Evolutionary conservation across 2,329 filamentous ascomycete species (phyloP).

Genomic region (Gyromitra esculenta): DNA sequence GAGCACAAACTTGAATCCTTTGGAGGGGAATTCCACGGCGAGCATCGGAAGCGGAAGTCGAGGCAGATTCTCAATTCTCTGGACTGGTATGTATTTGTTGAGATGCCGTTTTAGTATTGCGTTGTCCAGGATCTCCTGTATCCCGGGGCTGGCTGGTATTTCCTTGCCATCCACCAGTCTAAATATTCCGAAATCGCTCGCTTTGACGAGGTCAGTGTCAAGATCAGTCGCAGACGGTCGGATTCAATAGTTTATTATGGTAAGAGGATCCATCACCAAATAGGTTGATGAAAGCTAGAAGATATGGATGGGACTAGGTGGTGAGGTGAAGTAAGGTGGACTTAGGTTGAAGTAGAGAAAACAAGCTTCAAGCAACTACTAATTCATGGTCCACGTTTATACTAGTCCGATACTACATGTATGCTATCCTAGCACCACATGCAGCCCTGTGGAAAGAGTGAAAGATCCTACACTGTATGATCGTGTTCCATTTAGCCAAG

Average conservation of each 20-base stretch:
- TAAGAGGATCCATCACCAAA: neutral
- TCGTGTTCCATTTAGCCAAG: no score
- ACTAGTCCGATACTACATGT: no score
- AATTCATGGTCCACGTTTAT: neutral
- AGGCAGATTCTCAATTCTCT: neutral
- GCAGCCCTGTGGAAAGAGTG: no score
- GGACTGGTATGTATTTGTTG: neutral
- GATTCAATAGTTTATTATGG: neutral
- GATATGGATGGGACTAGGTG: neutral
- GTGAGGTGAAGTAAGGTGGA: neutral
- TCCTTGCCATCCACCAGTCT: neutral
- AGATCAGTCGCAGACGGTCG: neutral
- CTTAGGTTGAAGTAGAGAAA: neutral
- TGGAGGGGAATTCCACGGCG: neutral
- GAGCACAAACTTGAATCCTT: neutral
- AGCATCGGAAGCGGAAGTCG: neutral
- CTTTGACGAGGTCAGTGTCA: neutral
- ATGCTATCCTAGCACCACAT: no score
- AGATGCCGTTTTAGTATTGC: neutral
- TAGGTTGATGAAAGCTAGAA: neutral
- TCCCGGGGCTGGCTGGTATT: neutral
- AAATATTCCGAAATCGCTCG: neutral
- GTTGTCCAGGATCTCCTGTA: neutral
- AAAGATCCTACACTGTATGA: no score
- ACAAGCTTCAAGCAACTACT: neutral